Base-by-base conservation (phyloP, 495 filamentous ascomycete species). In the Oidiodendron maius region DNA sequence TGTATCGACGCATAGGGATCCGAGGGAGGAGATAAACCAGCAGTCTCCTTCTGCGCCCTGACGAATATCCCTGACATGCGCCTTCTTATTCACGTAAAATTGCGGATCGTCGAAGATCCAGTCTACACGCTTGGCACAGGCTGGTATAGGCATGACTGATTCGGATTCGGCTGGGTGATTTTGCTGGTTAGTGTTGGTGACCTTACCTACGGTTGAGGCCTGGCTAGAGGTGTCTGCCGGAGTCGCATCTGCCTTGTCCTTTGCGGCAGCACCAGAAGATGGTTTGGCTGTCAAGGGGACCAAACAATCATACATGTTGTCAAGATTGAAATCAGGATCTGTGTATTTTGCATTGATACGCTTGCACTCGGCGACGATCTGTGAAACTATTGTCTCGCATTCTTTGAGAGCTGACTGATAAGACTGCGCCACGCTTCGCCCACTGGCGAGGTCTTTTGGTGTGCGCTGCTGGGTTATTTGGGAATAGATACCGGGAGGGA, bases 311-410 rank as follows among this genome's bases (percentile, higher is more conserved):
- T 76, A 68, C 17, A 55, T 61, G 16, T 68, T 68, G 55, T 89
- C 86, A 42, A 96, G 82, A 61, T 96, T 86, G 61, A 96, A 95
- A 65, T 91, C 82, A 26, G 84, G 78, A 65, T 96, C 91, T 2
- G 83, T 78, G 58, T 95, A 96, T 63, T 91, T 95, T 59, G 87
- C 81, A 61, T 96, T 95, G 47, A 89, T 70, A 6, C 86, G 75
- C 18, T 80, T 71, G 63, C 91, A 95, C 64, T 95, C 89, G 48
- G 73, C 78, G 8, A 84, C 78, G 58, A 95, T 95, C 57, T 87
- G 83, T 30, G 78, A 77, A 5, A 96, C 90, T 41, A 89, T 88
- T 40, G 71, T 71, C 43, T 67, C 64, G 65, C 91, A 95, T 39
- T 79, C 74, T 4, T 70, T 71, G 20, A 71, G 76, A 1, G 88